Percentiles rank a stretch among this genome's conserved stretches.
Conservation (phyloP, 306 rosid species). For the Pterocarpus macrocarpus region DNA sequence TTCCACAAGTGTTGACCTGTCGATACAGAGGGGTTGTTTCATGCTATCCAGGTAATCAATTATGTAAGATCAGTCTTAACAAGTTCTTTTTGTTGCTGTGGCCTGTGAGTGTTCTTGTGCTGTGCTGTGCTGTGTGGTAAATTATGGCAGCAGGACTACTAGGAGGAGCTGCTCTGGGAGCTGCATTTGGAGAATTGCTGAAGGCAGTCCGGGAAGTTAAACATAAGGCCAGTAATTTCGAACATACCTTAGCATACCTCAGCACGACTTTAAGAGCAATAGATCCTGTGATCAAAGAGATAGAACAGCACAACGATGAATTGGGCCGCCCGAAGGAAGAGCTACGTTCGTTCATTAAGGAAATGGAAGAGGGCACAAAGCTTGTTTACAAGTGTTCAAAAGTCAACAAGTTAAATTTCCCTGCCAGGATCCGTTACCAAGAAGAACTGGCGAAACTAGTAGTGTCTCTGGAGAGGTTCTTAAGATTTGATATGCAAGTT, state of each 20-base stretch:
- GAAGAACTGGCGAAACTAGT: neutral
- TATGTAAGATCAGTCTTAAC: no score
- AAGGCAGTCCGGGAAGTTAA: no score
- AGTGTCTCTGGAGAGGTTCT: neutral
- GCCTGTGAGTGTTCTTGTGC: no score
- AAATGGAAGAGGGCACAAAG: conserved; percentile 7
- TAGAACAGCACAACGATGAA: neutral
- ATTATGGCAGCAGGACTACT: no score
- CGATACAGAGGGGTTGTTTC: no score
- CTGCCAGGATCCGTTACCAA: neutral
- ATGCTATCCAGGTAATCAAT: no score
- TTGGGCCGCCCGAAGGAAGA: neutral
- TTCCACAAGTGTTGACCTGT: no score
- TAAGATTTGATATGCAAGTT: neutral
- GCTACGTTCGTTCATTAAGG: neutral
- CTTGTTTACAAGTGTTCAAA: neutral
- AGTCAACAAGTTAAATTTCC: neutral
- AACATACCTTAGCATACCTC: no score
- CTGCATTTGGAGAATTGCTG: no score
- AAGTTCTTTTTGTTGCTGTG: no score
- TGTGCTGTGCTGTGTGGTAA: no score
- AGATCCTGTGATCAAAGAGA: neutral
- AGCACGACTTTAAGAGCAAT: neutral
- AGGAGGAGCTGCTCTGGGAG: no score
- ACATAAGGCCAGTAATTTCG: neutral